Percentiles rank a stretch among this genome's conserved stretches.
Evolutionary conservation across 2,329 filamentous ascomycete species (phyloP).

Genomic region (Colletotrichum tofieldiae): DNA sequence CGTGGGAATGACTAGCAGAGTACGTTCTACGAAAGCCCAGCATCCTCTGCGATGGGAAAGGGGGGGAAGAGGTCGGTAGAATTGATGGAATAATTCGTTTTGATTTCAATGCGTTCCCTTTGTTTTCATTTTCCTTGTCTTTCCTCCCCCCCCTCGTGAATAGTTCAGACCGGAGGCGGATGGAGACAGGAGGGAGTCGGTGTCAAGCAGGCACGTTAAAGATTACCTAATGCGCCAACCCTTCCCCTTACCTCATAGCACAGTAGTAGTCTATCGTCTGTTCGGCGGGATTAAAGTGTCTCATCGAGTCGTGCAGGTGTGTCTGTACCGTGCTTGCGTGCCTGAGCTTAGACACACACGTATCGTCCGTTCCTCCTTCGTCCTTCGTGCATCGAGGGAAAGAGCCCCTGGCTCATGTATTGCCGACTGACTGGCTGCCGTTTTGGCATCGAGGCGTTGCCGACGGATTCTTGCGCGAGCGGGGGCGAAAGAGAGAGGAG

Average conservation of each 20-base stretch:
- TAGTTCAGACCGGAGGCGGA: background rate
- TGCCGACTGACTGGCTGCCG: slow-evolving; percentile 1
- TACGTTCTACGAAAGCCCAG: background rate
- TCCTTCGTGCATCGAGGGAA: slow-evolving; percentile 1
- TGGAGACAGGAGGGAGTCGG: background rate
- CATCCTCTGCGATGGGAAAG: background rate
- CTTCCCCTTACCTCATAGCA: slow-evolving; percentile 11
- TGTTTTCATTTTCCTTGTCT: background rate
- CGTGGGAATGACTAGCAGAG: background rate
- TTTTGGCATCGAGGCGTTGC: slow-evolving; percentile 7
- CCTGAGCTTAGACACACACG: slow-evolving; percentile 17
- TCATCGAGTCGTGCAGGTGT: slow-evolving; percentile 10
- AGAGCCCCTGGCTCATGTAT: slow-evolving; percentile 5
- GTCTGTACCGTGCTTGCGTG: slow-evolving; percentile 1
- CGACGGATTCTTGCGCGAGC: background rate
- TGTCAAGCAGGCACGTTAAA: background rate
- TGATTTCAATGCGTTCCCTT: background rate
- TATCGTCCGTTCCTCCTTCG: slow-evolving; percentile 20
- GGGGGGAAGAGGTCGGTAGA: background rate
- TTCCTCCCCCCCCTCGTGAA: background rate
- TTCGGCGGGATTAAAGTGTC: slow-evolving; percentile 9
- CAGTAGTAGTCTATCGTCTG: slow-evolving; percentile 8
- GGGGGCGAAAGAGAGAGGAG: background rate
- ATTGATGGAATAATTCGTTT: background rate
- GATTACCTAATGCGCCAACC: slow-evolving; percentile 17